Evolutionary conservation across 257 asterid genomes (phyloP).

Genomic region (Petrea volubilis): DNA sequence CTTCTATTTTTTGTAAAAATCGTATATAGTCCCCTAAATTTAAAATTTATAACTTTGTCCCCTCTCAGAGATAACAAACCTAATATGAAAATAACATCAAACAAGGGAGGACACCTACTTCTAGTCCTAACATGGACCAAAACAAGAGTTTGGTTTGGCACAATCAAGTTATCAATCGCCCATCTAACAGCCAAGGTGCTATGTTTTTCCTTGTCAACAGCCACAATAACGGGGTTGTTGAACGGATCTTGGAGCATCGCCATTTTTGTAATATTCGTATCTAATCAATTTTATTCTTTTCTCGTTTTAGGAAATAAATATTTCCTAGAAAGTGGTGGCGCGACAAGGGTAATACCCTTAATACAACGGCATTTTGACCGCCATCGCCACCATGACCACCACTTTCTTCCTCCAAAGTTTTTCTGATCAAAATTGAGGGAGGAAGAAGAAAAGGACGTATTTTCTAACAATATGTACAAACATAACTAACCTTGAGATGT

Average conservation of each 20-base stretch:
- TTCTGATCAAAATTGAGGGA: neutral
- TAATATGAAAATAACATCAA: neutral
- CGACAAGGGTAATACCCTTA: constrained; percentile 25
- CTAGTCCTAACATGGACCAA: constrained; percentile 57
- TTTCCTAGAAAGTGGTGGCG: constrained; percentile 33
- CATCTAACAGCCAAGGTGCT: constrained; percentile 60
- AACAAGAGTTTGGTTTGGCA: constrained; percentile 30
- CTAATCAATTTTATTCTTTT: neutral
- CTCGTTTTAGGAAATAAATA: neutral
- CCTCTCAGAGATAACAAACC: too few species aligned
- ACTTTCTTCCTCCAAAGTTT: constrained; percentile 2
- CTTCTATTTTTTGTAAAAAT: too few species aligned
- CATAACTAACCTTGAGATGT: neutral
- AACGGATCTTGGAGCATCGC: constrained; percentile 19
- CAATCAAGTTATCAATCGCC: constrained; percentile 60
- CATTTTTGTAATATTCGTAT: neutral
- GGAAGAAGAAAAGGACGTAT: neutral
- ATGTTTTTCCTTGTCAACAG: constrained; percentile 58
- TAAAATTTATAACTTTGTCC: too few species aligned
- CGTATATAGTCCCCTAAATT: too few species aligned
- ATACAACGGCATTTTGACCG: constrained; percentile 14
- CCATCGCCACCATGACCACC: constrained; percentile 37
- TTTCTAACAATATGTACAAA: neutral
- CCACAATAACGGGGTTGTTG: constrained; percentile 47
- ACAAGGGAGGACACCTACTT: constrained; percentile 48